A percentile compares a stretch with the other conserved stretches of the same genome.
These are phyloP conservation scores for Clonostachys byssicola DNA, from an alignment of 2,329 filamentous ascomycete genomes.

Conservation along the genomic window DNA sequence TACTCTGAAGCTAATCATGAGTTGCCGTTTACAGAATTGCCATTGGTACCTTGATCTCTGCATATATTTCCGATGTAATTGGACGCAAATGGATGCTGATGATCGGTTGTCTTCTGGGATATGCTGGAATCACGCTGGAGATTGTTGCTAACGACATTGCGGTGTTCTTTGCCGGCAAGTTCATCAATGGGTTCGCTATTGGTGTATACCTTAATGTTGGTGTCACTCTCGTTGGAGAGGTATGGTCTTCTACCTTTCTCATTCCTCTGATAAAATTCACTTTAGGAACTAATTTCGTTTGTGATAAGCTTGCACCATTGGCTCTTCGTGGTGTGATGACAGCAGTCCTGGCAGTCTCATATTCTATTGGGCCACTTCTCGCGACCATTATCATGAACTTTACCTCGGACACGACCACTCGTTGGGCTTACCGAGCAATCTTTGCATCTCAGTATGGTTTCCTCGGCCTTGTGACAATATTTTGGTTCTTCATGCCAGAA, in stretches of 20 bases:
- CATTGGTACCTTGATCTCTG: slow-evolving; percentile 22
- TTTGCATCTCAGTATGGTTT: slow-evolving; percentile 26
- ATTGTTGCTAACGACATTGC: slow-evolving; percentile 31
- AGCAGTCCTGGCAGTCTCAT: slow-evolving; percentile 17
- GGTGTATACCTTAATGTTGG: slow-evolving; percentile 15
- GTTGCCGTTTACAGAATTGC: slow-evolving; percentile 9
- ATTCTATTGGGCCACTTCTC: slow-evolving; percentile 21
- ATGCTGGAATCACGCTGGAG: slow-evolving; percentile 30
- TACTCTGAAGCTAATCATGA: too few species aligned
- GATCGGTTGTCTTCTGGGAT: slow-evolving; percentile 24
- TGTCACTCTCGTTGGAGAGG: slow-evolving; percentile 22
- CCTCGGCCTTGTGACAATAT: slow-evolving; percentile 15
- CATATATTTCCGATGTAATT: slow-evolving; percentile 26
- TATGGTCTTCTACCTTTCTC: too few species aligned
- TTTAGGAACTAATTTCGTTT: neutral
- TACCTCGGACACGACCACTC: slow-evolving; percentile 12
- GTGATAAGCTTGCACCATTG: slow-evolving; percentile 15
- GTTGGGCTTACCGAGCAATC: slow-evolving; percentile 25
- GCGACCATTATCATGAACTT: slow-evolving; percentile 23
- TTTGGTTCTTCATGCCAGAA: slow-evolving; percentile 5
- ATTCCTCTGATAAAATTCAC: too few species aligned
- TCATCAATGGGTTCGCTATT: slow-evolving; percentile 32
- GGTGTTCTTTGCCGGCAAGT: slow-evolving; percentile 34
- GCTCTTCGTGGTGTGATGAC: slow-evolving; percentile 19
- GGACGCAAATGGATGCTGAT: slow-evolving; percentile 24